These are phyloP conservation scores for Exophiala aquamarina DNA, from an alignment of 2,329 filamentous ascomycete genomes.

Conservation along the genomic window DNA sequence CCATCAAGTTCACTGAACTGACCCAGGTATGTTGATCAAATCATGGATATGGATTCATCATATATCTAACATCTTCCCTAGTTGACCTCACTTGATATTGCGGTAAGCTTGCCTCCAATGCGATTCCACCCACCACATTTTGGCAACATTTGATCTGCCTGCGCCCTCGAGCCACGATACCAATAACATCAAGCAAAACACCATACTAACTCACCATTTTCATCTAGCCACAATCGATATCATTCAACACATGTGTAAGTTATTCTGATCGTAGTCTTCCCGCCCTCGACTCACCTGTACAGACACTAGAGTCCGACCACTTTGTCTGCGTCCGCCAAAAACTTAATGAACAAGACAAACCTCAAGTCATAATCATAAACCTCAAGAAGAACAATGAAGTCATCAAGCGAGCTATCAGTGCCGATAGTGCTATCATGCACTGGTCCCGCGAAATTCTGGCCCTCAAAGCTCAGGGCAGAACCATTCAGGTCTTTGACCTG, in stretches of 20 bases:
- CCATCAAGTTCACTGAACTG: slow-evolving; percentile 91
- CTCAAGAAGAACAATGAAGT: slow-evolving; percentile 97
- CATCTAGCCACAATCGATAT: slow-evolving; percentile 67
- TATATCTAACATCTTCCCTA: slow-evolving; percentile 35
- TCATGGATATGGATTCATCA: slow-evolving; percentile 32
- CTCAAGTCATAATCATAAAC: slow-evolving; percentile 96
- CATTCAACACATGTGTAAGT: slow-evolving; percentile 84
- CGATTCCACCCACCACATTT: slow-evolving; percentile 5
- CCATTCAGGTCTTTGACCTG: slow-evolving; percentile 96
- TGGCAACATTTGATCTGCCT: slow-evolving; percentile 13
- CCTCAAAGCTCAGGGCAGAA: slow-evolving; percentile 88
- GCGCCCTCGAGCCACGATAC: slow-evolving; percentile 24
- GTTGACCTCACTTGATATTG: slow-evolving; percentile 55
- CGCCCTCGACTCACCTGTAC: slow-evolving; percentile 25
- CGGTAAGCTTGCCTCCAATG: slow-evolving; percentile 45
- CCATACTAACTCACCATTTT: slow-evolving; percentile 29
- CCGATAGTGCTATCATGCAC: slow-evolving; percentile 99
- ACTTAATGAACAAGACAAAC: slow-evolving; percentile 76
- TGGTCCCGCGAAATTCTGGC: slow-evolving; percentile 95
- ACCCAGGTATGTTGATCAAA: slow-evolving; percentile 61
- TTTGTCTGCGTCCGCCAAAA: slow-evolving; percentile 97
- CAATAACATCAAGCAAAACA: slow-evolving; percentile 7
- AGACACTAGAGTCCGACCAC: slow-evolving; percentile 97
- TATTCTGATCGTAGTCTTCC: slow-evolving; percentile 7
- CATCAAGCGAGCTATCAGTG: slow-evolving; percentile 92